Conservation (phyloP, 2,329 filamentous ascomycete species). For the Thelonectria olida region DNA sequence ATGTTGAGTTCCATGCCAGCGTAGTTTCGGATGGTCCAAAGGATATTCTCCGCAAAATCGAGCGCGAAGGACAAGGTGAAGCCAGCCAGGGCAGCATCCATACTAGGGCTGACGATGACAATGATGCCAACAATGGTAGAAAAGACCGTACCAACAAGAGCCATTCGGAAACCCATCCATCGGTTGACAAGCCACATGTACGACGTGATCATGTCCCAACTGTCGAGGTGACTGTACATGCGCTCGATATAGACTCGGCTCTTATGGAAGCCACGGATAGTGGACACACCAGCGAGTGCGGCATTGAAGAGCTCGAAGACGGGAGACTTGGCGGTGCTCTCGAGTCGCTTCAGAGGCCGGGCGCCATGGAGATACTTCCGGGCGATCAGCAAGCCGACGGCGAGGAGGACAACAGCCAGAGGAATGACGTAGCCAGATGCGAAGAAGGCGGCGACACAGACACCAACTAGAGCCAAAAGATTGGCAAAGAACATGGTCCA, state of each 20-base stretch:
- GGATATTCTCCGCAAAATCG: conserved; percentile 71
- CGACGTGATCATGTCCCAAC: conserved; percentile 71
- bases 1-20: conserved; percentile 79
- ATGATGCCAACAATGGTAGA: conserved; percentile 71
- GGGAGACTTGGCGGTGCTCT: conserved; percentile 80
- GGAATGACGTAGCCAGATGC: conserved; percentile 74
- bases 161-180: conserved; percentile 81
- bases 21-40: conserved; percentile 74
- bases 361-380: conserved; percentile 74
- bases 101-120: conserved; percentile 67
- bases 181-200: conserved; percentile 78
- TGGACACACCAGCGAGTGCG: conserved; percentile 75
- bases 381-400: conserved; percentile 66
- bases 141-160: conserved; percentile 74
- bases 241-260: conserved; percentile 70
- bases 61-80: conserved; percentile 80
- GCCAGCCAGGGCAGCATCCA: conserved; percentile 76
- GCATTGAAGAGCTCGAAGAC: conserved; percentile 84
- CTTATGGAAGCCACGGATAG: conserved; percentile 81
- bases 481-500: conserved; percentile 68
- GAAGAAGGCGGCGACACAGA: conserved; percentile 73
- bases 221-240: conserved; percentile 77
- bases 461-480: conserved; percentile 69
- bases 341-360: conserved; percentile 78
- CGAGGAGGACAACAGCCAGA: conserved; percentile 66